phyloP scores from a whole-genome alignment of 2,329 filamentous ascomycete genomes.

The Diplocarpon rosae region DNA sequence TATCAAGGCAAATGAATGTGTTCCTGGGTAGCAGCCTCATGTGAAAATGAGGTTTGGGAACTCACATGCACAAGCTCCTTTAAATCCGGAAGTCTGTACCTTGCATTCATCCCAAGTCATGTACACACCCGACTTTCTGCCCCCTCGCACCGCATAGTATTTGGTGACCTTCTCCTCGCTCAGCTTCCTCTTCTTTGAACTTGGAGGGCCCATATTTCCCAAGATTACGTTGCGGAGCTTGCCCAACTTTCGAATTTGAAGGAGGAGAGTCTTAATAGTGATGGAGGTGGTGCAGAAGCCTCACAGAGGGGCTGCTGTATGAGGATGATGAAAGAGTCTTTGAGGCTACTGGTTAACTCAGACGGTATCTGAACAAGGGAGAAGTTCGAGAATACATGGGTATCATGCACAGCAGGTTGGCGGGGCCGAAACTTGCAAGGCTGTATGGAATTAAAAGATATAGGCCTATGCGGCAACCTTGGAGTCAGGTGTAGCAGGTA shows the following conservation, averaged over 20 bases:
- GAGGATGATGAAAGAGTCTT: conserved; percentile 6
- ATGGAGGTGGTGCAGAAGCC: neutral
- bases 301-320: neutral
- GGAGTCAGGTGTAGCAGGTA: neutral
- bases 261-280: neutral
- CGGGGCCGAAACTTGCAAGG: conserved; percentile 10
- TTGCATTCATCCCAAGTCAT: conserved; percentile 49
- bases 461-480: neutral
- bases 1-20: neutral
- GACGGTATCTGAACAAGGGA: neutral
- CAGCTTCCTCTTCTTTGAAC: conserved; percentile 23
- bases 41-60: too few relatives aligned
- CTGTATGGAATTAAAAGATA: conserved; percentile 5
- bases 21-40: too few relatives aligned
- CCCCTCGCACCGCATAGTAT: conserved; percentile 52
- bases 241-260: neutral
- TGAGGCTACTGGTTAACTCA: conserved; percentile 2
- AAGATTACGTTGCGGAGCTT: neutral
- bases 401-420: neutral
- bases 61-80: conserved; percentile 37
- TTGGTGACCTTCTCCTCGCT: conserved; percentile 30
- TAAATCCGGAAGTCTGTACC: conserved; percentile 47
- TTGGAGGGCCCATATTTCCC: conserved; percentile 5
- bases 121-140: conserved; percentile 50
- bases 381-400: too few relatives aligned